These are phyloP conservation scores for Blakeslea trispora DNA, from an alignment of 371 early-diverging fungal species.

Conservation along the genomic window DNA sequence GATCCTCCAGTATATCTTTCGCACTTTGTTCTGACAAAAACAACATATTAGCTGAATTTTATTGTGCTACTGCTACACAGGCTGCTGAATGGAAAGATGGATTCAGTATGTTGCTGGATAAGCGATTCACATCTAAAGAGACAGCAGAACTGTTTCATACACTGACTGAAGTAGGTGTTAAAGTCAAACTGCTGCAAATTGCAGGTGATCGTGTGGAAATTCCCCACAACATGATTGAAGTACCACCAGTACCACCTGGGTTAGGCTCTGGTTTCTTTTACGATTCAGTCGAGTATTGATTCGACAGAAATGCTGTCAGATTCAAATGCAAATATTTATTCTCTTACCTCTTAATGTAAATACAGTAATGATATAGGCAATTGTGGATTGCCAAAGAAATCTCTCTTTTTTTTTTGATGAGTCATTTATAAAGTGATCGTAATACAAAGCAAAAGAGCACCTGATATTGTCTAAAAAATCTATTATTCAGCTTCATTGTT, in stretches of 20 bases:
- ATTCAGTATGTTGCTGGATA: slow-evolving; percentile 71
- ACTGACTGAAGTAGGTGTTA: slow-evolving; percentile 68
- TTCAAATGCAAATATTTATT: no score
- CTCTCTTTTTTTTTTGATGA: no score
- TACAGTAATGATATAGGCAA: no score
- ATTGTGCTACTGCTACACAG: slow-evolving; percentile 51
- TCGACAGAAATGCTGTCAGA: no score
- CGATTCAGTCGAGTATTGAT: slow-evolving; percentile 19
- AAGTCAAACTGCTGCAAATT: slow-evolving; percentile 68
- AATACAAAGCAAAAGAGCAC: no score
- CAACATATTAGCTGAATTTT: slow-evolving; percentile 59
- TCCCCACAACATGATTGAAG: slow-evolving; percentile 49
- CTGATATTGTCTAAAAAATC: neutral
- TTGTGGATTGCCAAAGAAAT: no score
- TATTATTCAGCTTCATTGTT: neutral
- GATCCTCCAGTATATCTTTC: slow-evolving; percentile 27
- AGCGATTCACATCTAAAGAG: slow-evolving; percentile 64
- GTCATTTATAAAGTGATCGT: no score
- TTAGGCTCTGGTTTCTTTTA: slow-evolving; percentile 48
- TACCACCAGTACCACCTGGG: slow-evolving; percentile 47
- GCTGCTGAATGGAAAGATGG: slow-evolving; percentile 84
- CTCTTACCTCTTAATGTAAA: no score
- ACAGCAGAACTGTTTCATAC: slow-evolving; percentile 65
- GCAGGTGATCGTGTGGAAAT: slow-evolving; percentile 67
- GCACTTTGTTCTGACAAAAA: slow-evolving; percentile 52